These are phyloP conservation scores for Cucumis hystrix DNA, from an alignment of 306 rosid species.

Conservation along the genomic window DNA sequence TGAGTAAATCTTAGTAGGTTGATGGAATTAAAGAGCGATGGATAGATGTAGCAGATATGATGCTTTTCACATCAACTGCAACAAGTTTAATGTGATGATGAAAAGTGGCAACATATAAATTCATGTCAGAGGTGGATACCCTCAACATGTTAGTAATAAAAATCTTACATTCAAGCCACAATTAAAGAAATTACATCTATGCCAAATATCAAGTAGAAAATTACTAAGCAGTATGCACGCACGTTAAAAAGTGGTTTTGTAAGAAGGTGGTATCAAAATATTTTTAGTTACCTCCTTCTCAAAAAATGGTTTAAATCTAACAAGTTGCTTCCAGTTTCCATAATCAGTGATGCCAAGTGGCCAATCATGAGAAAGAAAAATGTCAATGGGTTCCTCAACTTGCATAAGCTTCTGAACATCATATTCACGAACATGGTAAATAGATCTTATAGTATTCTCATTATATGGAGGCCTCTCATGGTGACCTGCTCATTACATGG, in stretches of 20 bases:
- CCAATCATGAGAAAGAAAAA: slow-evolving; percentile 97
- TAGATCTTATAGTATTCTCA: slow-evolving; percentile 50
- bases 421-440: slow-evolving; percentile 85
- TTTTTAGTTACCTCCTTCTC: slow-evolving; percentile 46
- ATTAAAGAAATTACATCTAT: background rate
- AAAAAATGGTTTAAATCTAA: slow-evolving; percentile 38
- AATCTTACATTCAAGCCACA: background rate
- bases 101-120: background rate
- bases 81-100: background rate
- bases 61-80: background rate
- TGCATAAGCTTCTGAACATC: slow-evolving; percentile 69
- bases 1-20: background rate
- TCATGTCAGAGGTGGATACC: background rate
- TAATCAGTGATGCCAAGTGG: slow-evolving; percentile 74
- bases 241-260: background rate
- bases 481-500: slow-evolving; percentile 46
- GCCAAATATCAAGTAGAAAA: background rate
- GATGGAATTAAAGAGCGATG: background rate
- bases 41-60: background rate
- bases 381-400: slow-evolving; percentile 69
- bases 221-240: background rate
- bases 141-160: background rate
- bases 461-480: slow-evolving; percentile 90
- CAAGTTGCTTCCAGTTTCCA: slow-evolving; percentile 67
- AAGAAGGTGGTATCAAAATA: background rate